Evolutionary conservation across 2,329 filamentous ascomycete species (phyloP).

Genomic region (Sporothrix dimorphospora): DNA sequence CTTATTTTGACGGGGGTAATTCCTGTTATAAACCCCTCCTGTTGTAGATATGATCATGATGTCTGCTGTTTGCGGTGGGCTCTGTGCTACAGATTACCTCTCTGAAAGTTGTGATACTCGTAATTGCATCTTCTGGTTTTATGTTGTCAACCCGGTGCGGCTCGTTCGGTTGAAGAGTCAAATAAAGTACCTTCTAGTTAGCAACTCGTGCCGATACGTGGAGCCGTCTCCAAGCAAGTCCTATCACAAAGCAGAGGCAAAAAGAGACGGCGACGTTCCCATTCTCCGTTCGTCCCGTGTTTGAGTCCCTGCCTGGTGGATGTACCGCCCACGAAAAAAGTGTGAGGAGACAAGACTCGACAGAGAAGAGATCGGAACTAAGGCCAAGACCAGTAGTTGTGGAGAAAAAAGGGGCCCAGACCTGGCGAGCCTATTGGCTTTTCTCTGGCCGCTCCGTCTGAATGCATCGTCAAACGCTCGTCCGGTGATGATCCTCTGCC

Average conservation of each 20-base stretch:
- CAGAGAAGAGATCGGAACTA: neutral
- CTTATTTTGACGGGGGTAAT: too few relatives aligned
- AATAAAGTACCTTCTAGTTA: neutral
- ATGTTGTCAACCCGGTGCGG: neutral
- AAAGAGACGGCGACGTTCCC: neutral
- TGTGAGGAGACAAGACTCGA: slow-evolving; percentile 4
- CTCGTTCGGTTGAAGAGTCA: neutral
- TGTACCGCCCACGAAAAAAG: neutral
- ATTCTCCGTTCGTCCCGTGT: slow-evolving; percentile 20
- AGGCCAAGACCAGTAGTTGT: slow-evolving; percentile 3
- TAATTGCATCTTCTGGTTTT: neutral
- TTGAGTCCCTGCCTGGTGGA: too few relatives aligned
- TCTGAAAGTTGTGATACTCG: neutral
- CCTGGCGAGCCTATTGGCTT: slow-evolving; percentile 12
- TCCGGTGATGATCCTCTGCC: slow-evolving; percentile 14
- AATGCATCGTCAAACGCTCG: slow-evolving; percentile 25
- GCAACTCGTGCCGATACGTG: neutral
- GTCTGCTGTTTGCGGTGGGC: too few relatives aligned
- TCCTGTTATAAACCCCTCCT: too few relatives aligned
- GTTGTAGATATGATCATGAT: too few relatives aligned
- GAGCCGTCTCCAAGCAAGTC: neutral
- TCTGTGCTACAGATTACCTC: neutral
- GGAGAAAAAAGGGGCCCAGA: slow-evolving; percentile 2
- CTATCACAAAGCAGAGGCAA: neutral
- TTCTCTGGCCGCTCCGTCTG: neutral